Base-by-base conservation (phyloP, 2,329 filamentous ascomycete genomes). In the Penicillium sp. region DNA sequence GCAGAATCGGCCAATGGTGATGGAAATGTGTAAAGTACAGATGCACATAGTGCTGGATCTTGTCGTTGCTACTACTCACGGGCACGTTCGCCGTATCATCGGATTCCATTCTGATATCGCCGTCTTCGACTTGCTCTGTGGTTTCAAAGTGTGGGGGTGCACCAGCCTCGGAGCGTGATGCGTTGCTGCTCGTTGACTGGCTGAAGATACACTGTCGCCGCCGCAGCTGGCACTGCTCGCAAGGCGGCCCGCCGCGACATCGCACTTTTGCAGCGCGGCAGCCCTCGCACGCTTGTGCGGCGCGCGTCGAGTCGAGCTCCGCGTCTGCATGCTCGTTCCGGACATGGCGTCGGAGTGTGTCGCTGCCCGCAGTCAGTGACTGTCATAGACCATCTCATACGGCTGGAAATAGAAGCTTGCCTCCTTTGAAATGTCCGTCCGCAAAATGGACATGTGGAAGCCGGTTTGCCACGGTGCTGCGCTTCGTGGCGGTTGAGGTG, bases 21-120 rank as follows among this genome's bases (percentile, higher is more conserved):
- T 73, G 71, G 23, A 73, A 73, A 13, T 64, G 63, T 2, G 61
- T 49, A 56, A 73, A 71, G 55, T 72, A 73, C 11, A 67, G 53
- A 15, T 64, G 55, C 30, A 65, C 30, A 31, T 63, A 62, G 17
- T 64, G 56, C 48, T 62, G 23, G 13, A 56, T 53, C 8, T 19
- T 41, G 11, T 29, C 26, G 23, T 17, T 41, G 9, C 50, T 41
- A 17, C 47, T 23, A 23, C 15, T n/a, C 2, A 9, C 26, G 56
- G 44, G 31, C 52, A 49, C 8, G 46, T 3, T 7, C 5, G 7
- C n/a, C 5, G 17, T 26, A 3, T 13, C 6, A 8, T n/a, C 23
- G 6, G 38, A 38, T 3, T 19, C 52, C 2, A 46, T 5, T 11
- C 8, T 19, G 7, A 19, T 35, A 26, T 44, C n/a, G 7, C 4